Base-by-base conservation (phyloP, 2,329 filamentous ascomycete genomes). In the Pseudofabraea citricarpa region DNA sequence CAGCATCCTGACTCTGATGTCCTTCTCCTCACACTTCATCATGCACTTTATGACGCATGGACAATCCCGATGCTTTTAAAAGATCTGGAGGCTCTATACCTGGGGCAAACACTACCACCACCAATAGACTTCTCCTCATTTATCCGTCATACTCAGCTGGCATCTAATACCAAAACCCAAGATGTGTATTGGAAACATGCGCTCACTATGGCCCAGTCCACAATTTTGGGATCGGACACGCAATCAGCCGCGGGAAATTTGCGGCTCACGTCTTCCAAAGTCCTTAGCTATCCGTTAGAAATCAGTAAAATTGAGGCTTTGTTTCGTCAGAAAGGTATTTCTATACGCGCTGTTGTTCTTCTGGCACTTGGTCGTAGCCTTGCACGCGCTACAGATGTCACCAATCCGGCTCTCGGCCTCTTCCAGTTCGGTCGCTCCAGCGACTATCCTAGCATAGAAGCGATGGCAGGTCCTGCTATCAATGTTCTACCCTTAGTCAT, bases 361-460 rank as follows among this genome's bases (percentile, higher is more conserved):
- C 18, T 42, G n/a, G 40, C 40, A 13, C 36, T 42, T 16, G 40
- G 29, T 33, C 40, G 40, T 21, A 29, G 27, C 15, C 32, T 42
- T 24, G 40, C 27, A 19, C 18, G 36, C 8, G 18, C 13, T n/a
- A 36, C 40, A 22, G 3, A 42, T 20, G 18, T 23, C 5, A 10
- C 20, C 8, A 10, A 42, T 15, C 32, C 40, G 6, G 36, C 40
- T 16, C 36, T 42, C 20, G 40, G 40, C 5, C 36, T 42, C 40
- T 42, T 42, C 29, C 40, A 36, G 10, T 26, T 36, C 21, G 40
- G 40, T n/a, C 40, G 40, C 20, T 42, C 40, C 6, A 29, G 18
- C n/a, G 26, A 21, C 15, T 40, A 27, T 10, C 37, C 21, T 10
- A 21, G 36, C n/a, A 18, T 22, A 19, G 40, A 12, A 26, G 18